These are phyloP conservation scores for Skeletonema grethae DNA, from an alignment of 108 stramenopile species.

Conservation along the genomic window DNA sequence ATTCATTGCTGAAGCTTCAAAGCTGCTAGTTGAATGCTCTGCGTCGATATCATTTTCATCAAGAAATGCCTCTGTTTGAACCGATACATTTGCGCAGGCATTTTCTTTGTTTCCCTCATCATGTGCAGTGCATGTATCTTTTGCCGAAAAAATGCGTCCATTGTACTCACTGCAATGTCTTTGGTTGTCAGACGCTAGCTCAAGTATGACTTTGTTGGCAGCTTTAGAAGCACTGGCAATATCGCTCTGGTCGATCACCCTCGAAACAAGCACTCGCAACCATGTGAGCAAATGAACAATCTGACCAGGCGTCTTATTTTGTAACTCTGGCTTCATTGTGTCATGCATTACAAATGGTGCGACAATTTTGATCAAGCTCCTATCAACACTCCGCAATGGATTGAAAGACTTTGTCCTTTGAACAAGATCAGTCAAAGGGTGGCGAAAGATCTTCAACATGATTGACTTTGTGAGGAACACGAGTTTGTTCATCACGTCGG, in stretches of 20 bases:
- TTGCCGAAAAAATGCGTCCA: not conserved
- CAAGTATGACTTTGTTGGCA: conserved; percentile 19
- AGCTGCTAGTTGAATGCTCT: not conserved
- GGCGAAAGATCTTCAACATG: conserved; percentile 25
- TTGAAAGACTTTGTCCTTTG: conserved; percentile 14
- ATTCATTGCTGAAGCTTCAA: not conserved
- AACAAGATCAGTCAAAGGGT: conserved; percentile 7
- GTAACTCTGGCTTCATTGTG: conserved; percentile 12
- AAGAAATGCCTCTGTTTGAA: conserved; percentile 24
- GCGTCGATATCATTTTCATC: not conserved
- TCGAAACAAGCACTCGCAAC: conserved; percentile 12
- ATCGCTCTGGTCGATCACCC: conserved; percentile 1
- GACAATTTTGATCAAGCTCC: conserved; percentile 13
- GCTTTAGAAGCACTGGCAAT: conserved; percentile 1
- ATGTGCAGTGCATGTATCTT: not conserved
- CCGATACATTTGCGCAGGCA: conserved; percentile 10
- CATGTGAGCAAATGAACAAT: conserved; percentile 22
- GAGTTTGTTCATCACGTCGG: conserved; percentile 23
- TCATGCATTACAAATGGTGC: conserved; percentile 35
- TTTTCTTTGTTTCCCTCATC: conserved; percentile 1
- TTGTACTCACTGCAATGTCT: not conserved
- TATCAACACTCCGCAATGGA: conserved; percentile 20
- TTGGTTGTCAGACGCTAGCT: conserved; percentile 7
- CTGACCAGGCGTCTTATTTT: not conserved
- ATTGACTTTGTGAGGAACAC: conserved; percentile 30